Conservation (phyloP, 352 stramenopile genomes). For the Pythium sukuiense region DNA sequence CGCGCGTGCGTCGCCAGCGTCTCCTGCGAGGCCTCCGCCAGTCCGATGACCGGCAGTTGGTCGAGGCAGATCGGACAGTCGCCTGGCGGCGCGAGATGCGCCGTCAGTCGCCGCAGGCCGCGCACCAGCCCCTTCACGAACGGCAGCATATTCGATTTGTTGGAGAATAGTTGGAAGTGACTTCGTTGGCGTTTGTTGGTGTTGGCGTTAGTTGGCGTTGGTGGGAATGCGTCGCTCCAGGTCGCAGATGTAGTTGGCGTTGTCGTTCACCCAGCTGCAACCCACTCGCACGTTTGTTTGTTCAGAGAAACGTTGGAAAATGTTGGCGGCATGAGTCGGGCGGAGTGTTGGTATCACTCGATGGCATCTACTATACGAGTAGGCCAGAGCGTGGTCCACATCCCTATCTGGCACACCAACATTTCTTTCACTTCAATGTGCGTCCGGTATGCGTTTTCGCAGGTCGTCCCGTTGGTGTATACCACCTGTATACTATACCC, state of each 20-base stretch:
- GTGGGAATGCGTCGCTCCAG: not conserved
- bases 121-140: slow-evolving; percentile 51
- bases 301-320: not conserved
- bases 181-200: not conserved
- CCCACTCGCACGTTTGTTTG: not conserved
- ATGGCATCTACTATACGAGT: too few relatives aligned
- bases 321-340: not conserved
- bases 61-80: slow-evolving; percentile 67
- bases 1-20: slow-evolving; percentile 36
- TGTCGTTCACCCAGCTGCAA: not conserved
- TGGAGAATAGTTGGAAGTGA: not conserved
- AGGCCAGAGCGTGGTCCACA: too few relatives aligned
- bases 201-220: not conserved
- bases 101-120: slow-evolving; percentile 48
- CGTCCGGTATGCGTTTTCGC: not conserved
- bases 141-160: slow-evolving; percentile 17
- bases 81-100: slow-evolving; percentile 40
- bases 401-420: too few relatives aligned
- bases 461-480: slow-evolving; percentile 5
- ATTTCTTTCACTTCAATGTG: too few relatives aligned
- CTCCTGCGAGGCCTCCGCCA: slow-evolving; percentile 33
- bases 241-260: not conserved
- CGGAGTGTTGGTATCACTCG: too few relatives aligned
- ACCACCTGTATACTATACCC: slow-evolving; percentile 8
- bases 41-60: slow-evolving; percentile 40